Conservation (phyloP, 2,329 filamentous ascomycete species). For the Pochonia chlamydosporia region DNA sequence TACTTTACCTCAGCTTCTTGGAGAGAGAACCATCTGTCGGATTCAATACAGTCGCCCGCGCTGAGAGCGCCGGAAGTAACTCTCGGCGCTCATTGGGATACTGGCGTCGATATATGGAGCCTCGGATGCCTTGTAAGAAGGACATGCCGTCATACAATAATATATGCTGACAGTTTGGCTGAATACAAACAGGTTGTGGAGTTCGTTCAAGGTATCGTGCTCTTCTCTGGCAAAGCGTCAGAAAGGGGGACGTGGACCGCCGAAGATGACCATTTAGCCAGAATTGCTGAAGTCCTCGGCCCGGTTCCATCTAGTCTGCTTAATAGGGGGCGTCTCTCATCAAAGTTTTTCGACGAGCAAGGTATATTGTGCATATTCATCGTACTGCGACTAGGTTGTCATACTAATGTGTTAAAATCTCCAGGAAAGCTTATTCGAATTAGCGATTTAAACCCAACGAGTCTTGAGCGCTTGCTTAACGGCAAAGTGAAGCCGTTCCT, state of each 20-base stretch:
- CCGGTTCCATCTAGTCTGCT: neutral
- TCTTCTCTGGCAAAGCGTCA: slow-evolving; percentile 1
- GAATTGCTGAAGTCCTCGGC: neutral
- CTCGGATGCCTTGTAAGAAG: slow-evolving; percentile 11
- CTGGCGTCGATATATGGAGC: slow-evolving; percentile 16
- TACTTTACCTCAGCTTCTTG: neutral
- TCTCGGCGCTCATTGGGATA: slow-evolving; percentile 15
- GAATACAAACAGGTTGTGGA: slow-evolving; percentile 1
- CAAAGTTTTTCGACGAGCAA: slow-evolving; percentile 1
- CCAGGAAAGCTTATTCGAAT: slow-evolving; percentile 1
- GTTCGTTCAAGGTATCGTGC: neutral
- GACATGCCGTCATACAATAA: neutral
- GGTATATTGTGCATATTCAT: neutral
- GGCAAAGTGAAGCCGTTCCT: neutral
- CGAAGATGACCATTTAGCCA: slow-evolving; percentile 3
- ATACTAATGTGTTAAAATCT: neutral
- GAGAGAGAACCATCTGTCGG: slow-evolving; percentile 12
- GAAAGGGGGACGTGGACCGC: slow-evolving; percentile 1
- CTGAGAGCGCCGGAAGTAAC: slow-evolving; percentile 19
- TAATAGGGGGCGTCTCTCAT: neutral
- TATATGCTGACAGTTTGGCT: neutral
- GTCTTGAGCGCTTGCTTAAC: slow-evolving; percentile 1
- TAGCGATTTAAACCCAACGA: neutral
- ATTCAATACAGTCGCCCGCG: slow-evolving; percentile 16
- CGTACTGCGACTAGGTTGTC: neutral